Evolutionary conservation across 2,329 filamentous ascomycete species (phyloP).

Genomic region (Aspergillus pseudoviridinutans): DNA sequence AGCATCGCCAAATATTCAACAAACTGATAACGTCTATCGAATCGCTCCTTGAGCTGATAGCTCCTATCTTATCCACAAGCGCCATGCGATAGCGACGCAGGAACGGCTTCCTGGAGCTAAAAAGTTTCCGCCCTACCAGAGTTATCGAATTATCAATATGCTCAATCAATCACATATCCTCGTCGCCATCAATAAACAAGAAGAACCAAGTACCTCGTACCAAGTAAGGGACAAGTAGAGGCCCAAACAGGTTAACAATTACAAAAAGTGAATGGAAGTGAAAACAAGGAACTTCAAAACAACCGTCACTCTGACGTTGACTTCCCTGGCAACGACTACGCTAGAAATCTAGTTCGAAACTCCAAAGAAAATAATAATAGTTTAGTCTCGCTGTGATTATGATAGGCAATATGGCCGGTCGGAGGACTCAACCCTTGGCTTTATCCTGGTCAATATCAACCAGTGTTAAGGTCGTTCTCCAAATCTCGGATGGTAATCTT

Average conservation of each 20-base stretch:
- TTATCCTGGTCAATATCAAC: not conserved
- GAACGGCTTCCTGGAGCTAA: not conserved
- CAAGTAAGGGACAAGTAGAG: not conserved
- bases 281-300: not conserved
- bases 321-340: not conserved
- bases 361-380: no score
- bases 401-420: constrained; percentile 5
- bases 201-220: not conserved
- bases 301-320: not conserved
- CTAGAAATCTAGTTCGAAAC: not conserved
- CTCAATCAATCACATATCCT: not conserved
- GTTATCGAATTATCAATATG: no score
- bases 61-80: not conserved
- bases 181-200: not conserved
- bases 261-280: not conserved
- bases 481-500: not conserved
- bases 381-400: not conserved
- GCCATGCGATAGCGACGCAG: not conserved
- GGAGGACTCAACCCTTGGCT: not conserved
- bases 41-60: no score
- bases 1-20: no score
- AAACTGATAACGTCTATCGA: no score
- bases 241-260: not conserved
- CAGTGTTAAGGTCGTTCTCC: not conserved
- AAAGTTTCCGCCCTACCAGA: not conserved